Conservation (phyloP, 1,139 yeast species). For the Protomyces macrosporus region DNA sequence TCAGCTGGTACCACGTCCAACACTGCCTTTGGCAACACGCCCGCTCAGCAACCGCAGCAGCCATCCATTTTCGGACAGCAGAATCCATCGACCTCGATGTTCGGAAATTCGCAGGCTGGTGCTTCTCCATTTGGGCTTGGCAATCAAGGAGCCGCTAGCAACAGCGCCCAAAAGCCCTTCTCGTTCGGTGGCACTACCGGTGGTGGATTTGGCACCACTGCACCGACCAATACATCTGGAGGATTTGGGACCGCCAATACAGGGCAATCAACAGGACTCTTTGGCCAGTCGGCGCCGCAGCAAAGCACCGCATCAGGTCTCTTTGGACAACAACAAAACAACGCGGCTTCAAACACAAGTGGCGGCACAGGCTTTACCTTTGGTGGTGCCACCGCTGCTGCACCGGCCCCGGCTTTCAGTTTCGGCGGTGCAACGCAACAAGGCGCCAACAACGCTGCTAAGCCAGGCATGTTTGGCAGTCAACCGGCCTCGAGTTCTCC, state of each 20-base stretch:
- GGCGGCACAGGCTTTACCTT: neutral
- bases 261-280: neutral
- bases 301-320: neutral
- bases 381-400: neutral
- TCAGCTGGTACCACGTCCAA: conserved; percentile 36
- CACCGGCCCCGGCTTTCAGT: neutral
- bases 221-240: conserved; percentile 10
- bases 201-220: neutral
- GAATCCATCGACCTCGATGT: conserved; percentile 28
- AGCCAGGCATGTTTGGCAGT: conserved; percentile 6
- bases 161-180: conserved; percentile 7
- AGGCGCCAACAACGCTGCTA: neutral
- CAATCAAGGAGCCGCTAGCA: neutral
- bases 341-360: neutral
- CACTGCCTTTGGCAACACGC: conserved; percentile 28
- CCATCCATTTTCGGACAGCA: conserved; percentile 38
- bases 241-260: conserved; percentile 1
- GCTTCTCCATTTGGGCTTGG: conserved; percentile 33
- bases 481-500: too few relatives aligned
- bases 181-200: neutral
- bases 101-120: conserved; percentile 30
- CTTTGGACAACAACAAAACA: neutral
- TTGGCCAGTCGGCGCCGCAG: neutral
- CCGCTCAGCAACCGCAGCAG: conserved; percentile 32
- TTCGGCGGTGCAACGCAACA: neutral